phyloP scores from a whole-genome alignment of 73 alveolate species.

The Symbiodinium natans region DNA sequence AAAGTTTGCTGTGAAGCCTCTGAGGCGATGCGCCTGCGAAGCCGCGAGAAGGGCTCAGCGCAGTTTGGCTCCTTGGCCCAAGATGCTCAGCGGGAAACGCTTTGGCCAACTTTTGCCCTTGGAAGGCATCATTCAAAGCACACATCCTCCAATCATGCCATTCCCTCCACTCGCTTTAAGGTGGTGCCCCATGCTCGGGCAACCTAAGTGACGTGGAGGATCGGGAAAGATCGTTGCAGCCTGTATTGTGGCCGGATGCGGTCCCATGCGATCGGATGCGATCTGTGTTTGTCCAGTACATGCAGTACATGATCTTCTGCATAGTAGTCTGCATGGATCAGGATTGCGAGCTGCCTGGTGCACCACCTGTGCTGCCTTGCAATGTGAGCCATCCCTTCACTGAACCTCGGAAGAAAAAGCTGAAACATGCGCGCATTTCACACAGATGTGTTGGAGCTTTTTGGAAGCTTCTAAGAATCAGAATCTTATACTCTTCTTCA shows the following conservation, averaged over 20 bases:
- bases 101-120: neutral
- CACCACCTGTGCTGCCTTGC: constrained; percentile 49
- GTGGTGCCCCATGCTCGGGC: constrained; percentile 72
- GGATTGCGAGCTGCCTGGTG: constrained; percentile 81
- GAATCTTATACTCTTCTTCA: neutral
- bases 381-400: constrained; percentile 6
- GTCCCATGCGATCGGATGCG: no score
- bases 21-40: constrained; percentile 28
- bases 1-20: neutral
- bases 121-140: neutral
- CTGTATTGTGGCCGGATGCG: no score
- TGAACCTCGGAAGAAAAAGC: neutral
- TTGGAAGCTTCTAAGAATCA: no score
- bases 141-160: neutral
- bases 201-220: constrained; percentile 54
- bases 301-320: neutral
- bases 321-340: neutral
- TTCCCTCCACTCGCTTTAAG: neutral
- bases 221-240: no score
- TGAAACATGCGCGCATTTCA: no score
- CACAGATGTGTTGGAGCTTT: no score
- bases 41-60: constrained; percentile 68
- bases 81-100: neutral
- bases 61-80: constrained; percentile 24
- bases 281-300: no score